phyloP scores from a whole-genome alignment of 495 filamentous ascomycete species.

The Aspergillus campestris region DNA sequence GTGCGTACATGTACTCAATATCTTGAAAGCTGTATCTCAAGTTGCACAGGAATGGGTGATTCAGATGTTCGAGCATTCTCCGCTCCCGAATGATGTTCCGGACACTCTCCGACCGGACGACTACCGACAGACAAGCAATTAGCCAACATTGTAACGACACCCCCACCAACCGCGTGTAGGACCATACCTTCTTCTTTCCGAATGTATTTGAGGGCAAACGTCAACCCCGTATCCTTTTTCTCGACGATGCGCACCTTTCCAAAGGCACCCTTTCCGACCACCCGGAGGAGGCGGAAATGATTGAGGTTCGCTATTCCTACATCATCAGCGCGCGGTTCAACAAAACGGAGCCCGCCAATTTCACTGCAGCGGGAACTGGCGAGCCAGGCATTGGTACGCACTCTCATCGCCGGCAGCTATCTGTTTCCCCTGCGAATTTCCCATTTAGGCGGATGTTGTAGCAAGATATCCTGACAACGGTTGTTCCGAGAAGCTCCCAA shows the following conservation, averaged over 20 bases:
- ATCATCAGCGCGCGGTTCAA: constrained; percentile 11
- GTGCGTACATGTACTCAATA: constrained; percentile 88
- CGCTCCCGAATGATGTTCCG: constrained; percentile 96
- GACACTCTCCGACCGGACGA: constrained; percentile 95
- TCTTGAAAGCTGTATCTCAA: constrained; percentile 98
- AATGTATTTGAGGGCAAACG: constrained; percentile 96
- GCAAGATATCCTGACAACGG: constrained; percentile 14
- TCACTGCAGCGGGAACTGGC: background rate
- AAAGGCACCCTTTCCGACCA: constrained; percentile 96
- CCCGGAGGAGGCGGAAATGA: constrained; percentile 88
- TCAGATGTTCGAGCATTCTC: constrained; percentile 94
- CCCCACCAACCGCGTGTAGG: background rate
- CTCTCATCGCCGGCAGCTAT: constrained; percentile 89
- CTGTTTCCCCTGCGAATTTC: constrained; percentile 89
- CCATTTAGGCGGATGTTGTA: constrained; percentile 51
- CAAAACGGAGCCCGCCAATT: background rate
- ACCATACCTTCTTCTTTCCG: constrained; percentile 92
- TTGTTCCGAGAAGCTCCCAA: constrained; percentile 16
- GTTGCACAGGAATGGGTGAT: constrained; percentile 97
- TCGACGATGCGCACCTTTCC: constrained; percentile 98
- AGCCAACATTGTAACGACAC: background rate
- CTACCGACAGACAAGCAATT: constrained; percentile 35
- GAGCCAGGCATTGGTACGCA: constrained; percentile 37
- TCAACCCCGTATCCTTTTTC: constrained; percentile 86
- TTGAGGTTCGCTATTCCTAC: constrained; percentile 75